Conservation (phyloP, 345 rosid genomes). For the Viola odorata region DNA sequence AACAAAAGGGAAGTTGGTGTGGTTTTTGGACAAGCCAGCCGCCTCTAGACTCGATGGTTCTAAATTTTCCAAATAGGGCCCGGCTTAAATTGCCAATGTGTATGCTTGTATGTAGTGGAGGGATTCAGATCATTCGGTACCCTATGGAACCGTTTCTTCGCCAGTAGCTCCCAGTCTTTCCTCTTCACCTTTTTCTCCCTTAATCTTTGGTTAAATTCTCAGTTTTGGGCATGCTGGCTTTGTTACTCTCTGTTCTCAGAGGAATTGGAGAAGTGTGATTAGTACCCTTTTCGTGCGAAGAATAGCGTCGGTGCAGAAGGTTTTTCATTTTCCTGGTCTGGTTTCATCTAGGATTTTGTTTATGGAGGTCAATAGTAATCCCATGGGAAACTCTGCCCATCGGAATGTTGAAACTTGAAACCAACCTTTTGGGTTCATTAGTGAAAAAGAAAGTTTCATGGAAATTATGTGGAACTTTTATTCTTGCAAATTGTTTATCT, state of each 20-base stretch:
- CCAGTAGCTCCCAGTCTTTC: conserved; percentile 7
- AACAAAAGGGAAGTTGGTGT: conserved; percentile 52
- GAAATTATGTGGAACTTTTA: neutral
- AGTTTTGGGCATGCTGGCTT: conserved; percentile 18
- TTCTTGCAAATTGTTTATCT: neutral
- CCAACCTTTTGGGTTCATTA: neutral
- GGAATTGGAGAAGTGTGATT: conserved; percentile 28
- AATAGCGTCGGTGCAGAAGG: conserved; percentile 28
- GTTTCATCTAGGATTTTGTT: conserved; percentile 2
- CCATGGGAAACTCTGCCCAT: neutral
- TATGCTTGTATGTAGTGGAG: conserved; percentile 30
- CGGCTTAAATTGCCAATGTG: conserved; percentile 18
- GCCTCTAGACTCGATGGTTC: conserved; percentile 56
- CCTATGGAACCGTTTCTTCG: conserved; percentile 11
- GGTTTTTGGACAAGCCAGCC: conserved; percentile 85
- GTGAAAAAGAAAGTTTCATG: neutral
- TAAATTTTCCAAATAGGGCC: conserved; percentile 33
- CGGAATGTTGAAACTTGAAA: conserved; percentile 1
- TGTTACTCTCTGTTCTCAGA: conserved; percentile 11
- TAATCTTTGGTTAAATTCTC: conserved; percentile 22
- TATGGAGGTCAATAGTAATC: conserved; percentile 2
- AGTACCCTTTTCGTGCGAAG: conserved; percentile 30
- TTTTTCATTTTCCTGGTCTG: conserved; percentile 6
- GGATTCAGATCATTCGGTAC: conserved; percentile 19
- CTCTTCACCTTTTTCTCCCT: neutral